Evolutionary conservation across 2,329 filamentous ascomycete genomes (phyloP).

Genomic region (Rhynchosporium graminicola): DNA sequence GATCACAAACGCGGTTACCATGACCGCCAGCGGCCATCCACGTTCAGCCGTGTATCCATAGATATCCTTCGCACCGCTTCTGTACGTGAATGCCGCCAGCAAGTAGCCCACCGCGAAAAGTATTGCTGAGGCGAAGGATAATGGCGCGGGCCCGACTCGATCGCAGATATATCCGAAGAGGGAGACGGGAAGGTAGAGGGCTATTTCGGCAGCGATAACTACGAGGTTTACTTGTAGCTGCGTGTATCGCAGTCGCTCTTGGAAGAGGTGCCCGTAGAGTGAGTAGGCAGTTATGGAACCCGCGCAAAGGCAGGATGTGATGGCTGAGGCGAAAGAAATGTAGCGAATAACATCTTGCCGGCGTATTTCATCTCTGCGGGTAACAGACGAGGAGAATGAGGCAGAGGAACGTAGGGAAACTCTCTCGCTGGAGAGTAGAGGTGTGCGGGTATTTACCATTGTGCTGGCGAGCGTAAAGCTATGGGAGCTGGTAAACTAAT

Average conservation of each 20-base stretch:
- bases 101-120: conserved; percentile 82
- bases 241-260: conserved; percentile 80
- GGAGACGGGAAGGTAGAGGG: conserved; percentile 90
- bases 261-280: conserved; percentile 88
- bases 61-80: conserved; percentile 50
- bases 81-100: conserved; percentile 78
- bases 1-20: conserved; percentile 81
- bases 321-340: conserved; percentile 55
- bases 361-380: conserved; percentile 24
- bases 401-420: conserved; percentile 28
- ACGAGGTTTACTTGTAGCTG: conserved; percentile 92
- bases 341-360: conserved; percentile 37
- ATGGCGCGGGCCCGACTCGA: conserved; percentile 75
- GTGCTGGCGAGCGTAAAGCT: conserved; percentile 10
- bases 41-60: conserved; percentile 48
- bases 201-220: conserved; percentile 81
- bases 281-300: conserved; percentile 93
- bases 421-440: conserved; percentile 30
- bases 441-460: conserved; percentile 32
- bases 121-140: conserved; percentile 70
- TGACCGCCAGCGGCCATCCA: conserved; percentile 72
- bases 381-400: conserved; percentile 26
- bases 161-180: conserved; percentile 91
- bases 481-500: neutral
- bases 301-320: conserved; percentile 69